A percentile compares a stretch with the other conserved stretches of the same genome.
phyloP scores from a whole-genome alignment of 805 yeast species.

The Ascoidea tarda region DNA sequence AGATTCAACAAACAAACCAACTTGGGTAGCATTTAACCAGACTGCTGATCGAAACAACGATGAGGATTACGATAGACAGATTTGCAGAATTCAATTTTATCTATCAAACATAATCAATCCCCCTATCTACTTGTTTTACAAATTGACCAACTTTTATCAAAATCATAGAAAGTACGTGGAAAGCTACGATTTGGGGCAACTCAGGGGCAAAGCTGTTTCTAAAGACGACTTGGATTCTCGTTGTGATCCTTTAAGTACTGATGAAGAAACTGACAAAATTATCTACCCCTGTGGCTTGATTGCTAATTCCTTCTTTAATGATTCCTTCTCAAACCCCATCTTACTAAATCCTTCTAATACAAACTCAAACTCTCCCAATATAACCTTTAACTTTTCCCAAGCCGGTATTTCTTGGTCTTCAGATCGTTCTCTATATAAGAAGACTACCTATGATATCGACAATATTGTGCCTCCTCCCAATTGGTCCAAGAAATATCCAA shows the following conservation, averaged over 20 bases:
- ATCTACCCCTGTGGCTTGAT: conserved; percentile 74
- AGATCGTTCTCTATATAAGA: conserved; percentile 48
- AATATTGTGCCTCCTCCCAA: conserved; percentile 77
- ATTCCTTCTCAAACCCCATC: conserved; percentile 41
- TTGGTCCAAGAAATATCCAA: conserved; percentile 56
- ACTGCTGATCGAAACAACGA: conserved; percentile 19
- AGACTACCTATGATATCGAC: conserved; percentile 40
- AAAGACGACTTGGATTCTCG: conserved; percentile 31
- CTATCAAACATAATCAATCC: conserved; percentile 56
- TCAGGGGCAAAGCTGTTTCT: conserved; percentile 60
- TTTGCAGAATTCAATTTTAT: conserved; percentile 58
- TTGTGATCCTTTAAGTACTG: conserved; percentile 19
- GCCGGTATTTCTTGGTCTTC: conserved; percentile 61
- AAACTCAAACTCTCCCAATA: conserved; percentile 22
- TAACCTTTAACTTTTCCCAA: conserved; percentile 30
- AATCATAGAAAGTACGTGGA: conserved; percentile 91
- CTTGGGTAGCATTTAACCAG: conserved; percentile 37
- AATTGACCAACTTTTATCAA: conserved; percentile 82
- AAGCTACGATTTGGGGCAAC: conserved; percentile 68
- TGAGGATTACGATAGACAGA: conserved; percentile 24
- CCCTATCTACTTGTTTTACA: conserved; percentile 69
- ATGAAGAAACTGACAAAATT: conserved; percentile 1
- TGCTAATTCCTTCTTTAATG: conserved; percentile 71
- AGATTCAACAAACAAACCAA: conserved; percentile 23
- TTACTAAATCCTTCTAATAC: conserved; percentile 11